Conservation (phyloP, 2,329 filamentous ascomycete genomes). For the Fusarium praegraminearum region DNA sequence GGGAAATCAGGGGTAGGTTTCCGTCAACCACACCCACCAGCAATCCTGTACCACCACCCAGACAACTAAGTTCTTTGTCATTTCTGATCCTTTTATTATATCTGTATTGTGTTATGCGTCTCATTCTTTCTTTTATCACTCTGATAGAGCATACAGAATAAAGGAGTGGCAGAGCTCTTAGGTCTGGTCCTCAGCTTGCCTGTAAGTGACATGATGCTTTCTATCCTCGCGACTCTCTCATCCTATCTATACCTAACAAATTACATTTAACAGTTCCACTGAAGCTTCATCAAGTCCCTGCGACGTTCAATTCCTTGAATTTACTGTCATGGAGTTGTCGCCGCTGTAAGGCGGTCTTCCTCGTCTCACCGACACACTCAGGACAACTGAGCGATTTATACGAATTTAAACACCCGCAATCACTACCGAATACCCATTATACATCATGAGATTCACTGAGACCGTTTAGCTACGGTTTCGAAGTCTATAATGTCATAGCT, state of each 20-base stretch:
- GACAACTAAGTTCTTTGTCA: not conserved
- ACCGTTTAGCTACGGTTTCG: no score
- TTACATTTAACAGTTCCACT: no score
- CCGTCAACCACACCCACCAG: not conserved
- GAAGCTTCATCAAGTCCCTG: no score
- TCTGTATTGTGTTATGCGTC: fast-evolving
- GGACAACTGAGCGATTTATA: not conserved
- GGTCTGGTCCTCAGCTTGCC: not conserved
- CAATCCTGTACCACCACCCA: not conserved
- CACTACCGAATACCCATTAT: no score
- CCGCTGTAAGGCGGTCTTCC: not conserved
- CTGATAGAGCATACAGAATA: not conserved
- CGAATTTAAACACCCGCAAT: no score
- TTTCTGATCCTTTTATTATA: not conserved
- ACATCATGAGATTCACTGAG: no score
- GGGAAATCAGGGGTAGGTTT: not conserved
- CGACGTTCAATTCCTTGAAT: not conserved
- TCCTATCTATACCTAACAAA: no score
- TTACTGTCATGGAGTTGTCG: not conserved
- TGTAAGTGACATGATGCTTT: not conserved
- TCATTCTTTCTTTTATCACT: not conserved
- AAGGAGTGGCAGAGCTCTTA: not conserved
- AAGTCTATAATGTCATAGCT: not conserved
- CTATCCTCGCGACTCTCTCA: not conserved
- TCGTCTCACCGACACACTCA: not conserved